Evolutionary conservation across 192 early-diverging fungal species (phyloP).

Genomic region (Glomus cerebriforme): DNA sequence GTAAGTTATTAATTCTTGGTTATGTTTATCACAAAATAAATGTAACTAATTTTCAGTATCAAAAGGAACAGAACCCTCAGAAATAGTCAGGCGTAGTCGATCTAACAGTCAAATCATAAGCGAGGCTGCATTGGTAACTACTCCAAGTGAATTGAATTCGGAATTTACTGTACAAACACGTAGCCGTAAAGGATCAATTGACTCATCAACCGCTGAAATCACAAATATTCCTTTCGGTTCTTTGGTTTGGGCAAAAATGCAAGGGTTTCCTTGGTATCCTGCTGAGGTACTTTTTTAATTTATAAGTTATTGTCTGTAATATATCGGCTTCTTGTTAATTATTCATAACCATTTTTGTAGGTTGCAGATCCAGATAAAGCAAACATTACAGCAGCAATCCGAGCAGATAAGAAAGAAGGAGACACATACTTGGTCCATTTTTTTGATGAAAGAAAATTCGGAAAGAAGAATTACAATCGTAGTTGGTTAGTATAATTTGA

Average conservation of each 20-base stretch:
- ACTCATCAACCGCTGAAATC: background rate
- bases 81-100: background rate
- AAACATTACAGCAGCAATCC: constrained; percentile 38
- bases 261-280: constrained; percentile 57
- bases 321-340: background rate
- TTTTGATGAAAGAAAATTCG: constrained; percentile 35
- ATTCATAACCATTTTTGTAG: constrained; percentile 32
- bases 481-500: constrained; percentile 13
- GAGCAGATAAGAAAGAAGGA: constrained; percentile 31
- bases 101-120: background rate
- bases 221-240: constrained; percentile 25
- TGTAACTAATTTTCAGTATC: background rate
- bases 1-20: background rate
- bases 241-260: constrained; percentile 57
- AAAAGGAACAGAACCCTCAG: background rate
- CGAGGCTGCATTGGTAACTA: background rate
- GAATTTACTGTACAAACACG: background rate
- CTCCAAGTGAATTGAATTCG: background rate
- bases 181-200: constrained; percentile 2
- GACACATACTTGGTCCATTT: constrained; percentile 40
- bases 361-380: constrained; percentile 42
- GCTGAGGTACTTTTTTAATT: constrained; percentile 41
- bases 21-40: too few relatives aligned
- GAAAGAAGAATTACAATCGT: constrained; percentile 18
- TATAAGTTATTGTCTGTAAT: background rate